Base-by-base conservation (phyloP, 805 yeast genomes). In the Torulaspora microellipsoides region DNA sequence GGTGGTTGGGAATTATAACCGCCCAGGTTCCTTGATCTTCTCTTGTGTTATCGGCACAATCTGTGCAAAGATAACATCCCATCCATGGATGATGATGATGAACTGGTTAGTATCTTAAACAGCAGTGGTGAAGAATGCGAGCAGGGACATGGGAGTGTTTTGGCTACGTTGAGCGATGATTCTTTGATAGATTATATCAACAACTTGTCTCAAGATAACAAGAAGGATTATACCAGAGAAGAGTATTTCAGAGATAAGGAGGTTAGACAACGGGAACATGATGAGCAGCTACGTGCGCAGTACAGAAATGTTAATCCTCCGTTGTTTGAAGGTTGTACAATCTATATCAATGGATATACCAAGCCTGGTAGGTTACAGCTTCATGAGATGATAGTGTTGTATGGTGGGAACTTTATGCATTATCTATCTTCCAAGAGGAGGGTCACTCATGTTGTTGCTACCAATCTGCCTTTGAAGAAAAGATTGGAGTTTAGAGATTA, bases 261-360 rank as follows among this genome's bases (percentile, higher is more conserved):
- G 28, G 34, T 35, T 5, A 52, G 51, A 42, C 66, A 51, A 47
- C 49, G 14, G 31, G 62, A 35, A 38, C 55, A 55, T 34, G 61
- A 62, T 46, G 49, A 46, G 17, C 36, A 37, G 12, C 44, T 53
- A n/a, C 43, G 53, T 20, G 51, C 52, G 20, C 56, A 54, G 8
- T 44, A 49, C 20, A 52, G 56, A 20, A 31, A 35, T 8, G 56
- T 46, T 7, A 38, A 36, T 9, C 38, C 43, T 20, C 64, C 62
- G 2, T 68, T 90, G 1, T 89, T 91, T 58, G 55, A 67, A 30
- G 78, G 74, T 1, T 85, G 90, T 59, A 64, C 70, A 1, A 72
- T 91, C 4, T 81, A 84, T 60, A 88, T 91, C n/a, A 90, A 89
- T 56, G 99, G 99, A 1, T 80, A 84, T 55, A 91, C 98, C 0